Conservation (phyloP, 345 rosid genomes). For the Arabis hirsuta region DNA sequence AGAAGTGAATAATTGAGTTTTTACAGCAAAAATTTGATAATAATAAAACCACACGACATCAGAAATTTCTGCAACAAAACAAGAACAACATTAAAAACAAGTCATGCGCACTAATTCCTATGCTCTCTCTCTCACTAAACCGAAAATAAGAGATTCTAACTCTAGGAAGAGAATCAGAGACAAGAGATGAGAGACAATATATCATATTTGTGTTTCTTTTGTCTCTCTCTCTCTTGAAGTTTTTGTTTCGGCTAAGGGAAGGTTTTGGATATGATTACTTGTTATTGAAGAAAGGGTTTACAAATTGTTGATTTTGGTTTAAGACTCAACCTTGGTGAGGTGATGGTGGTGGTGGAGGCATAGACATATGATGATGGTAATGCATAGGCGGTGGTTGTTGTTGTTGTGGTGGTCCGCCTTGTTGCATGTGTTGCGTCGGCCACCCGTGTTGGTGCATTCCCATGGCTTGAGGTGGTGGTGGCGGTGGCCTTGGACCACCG, state of each 20-base stretch:
- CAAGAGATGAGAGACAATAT: constrained; percentile 26
- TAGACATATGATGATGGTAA: constrained; percentile 71
- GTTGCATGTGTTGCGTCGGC: constrained; percentile 56
- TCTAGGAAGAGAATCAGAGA: constrained; percentile 21
- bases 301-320: constrained; percentile 5
- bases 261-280: constrained; percentile 25
- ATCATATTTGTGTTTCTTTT: neutral
- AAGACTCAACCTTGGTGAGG: constrained; percentile 41
- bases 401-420: constrained; percentile 47
- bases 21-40: constrained; percentile 24
- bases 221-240: neutral
- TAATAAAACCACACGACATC: constrained; percentile 42
- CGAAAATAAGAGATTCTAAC: constrained; percentile 24
- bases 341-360: constrained; percentile 64
- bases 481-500: constrained; percentile 59
- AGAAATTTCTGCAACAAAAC: constrained; percentile 34
- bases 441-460: constrained; percentile 74
- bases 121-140: constrained; percentile 4
- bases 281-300: constrained; percentile 37
- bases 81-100: constrained; percentile 23
- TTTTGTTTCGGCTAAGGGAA: constrained; percentile 19
- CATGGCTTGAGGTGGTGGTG: constrained; percentile 82
- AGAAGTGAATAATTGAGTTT: constrained; percentile 27
- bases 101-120: constrained; percentile 26
- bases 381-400: constrained; percentile 63